Base-by-base conservation (phyloP, 345 rosid genomes). In the Jatropha curcas region DNA sequence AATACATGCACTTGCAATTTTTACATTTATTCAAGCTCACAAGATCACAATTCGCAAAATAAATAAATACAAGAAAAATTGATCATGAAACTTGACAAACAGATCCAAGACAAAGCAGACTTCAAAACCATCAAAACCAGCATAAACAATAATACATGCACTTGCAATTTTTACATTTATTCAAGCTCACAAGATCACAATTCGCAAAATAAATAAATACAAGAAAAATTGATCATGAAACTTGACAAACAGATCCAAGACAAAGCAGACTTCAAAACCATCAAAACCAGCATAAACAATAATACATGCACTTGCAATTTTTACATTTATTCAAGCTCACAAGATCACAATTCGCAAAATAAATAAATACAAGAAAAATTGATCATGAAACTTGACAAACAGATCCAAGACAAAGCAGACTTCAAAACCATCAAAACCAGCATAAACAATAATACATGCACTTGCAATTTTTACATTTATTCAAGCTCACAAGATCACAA, bases 361-460 rank as follows among this genome's bases (percentile, higher is more conserved):
- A 7, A 41, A 35, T 35, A 35, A 8, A 12, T 3, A 46, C 51
- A 46, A 34, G 27, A 34, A 60, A 9, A 61, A 16, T 2, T 14
- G 51, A 46, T 12, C 19, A 14, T 12, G 14, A 46, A 58, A 28
- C 5, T 27, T 10, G 5, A 7, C 28, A 28, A 56, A 4, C 27
- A 14, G 14, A 19, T 1, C 45, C 45, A 28, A 58, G 14, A 1
- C 17, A 57, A 27, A 30, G 27, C 27, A 14, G 7, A 27, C 34
- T 65, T 46, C 24, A 65, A 41, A 6, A 43, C 24, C 19, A 64
- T 43, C 31, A 64, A 65, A 65, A 28, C 62, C 3, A 28, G 20
- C n/a, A 28, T 27, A 58, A 30, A 28, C 62, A 58, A 58, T 34
- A 58, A 58, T 27, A 58, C 31, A 55, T 55, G 20, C 62, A 58